Conservation (phyloP, 192 early-diverging fungal species). For the Umbelopsis ramanniana region DNA sequence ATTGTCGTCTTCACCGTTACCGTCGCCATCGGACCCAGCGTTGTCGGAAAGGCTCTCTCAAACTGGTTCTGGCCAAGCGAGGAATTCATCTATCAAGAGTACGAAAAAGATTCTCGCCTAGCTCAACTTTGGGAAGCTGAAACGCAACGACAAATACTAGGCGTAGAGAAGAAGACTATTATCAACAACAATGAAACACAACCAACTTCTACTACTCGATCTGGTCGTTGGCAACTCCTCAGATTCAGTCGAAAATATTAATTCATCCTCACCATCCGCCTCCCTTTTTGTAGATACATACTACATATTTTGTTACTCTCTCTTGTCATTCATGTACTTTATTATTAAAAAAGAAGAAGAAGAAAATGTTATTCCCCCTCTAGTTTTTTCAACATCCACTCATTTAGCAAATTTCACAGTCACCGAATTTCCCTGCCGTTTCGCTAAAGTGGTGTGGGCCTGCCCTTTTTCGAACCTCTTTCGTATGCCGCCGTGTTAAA, state of each 20-base stretch:
- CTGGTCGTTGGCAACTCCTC: background rate
- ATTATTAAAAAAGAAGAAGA: background rate
- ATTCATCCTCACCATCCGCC: background rate
- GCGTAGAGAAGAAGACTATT: constrained; percentile 17
- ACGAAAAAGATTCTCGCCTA: background rate
- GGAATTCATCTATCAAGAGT: background rate
- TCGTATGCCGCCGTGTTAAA: background rate
- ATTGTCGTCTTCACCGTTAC: constrained; percentile 58
- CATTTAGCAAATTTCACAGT: background rate
- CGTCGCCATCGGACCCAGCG: constrained; percentile 55
- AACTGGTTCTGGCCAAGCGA: constrained; percentile 8
- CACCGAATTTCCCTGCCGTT: background rate
- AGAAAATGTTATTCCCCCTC: background rate
- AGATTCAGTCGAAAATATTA: constrained; percentile 15
- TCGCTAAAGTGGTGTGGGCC: background rate
- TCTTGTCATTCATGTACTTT: background rate
- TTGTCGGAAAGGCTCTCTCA: constrained; percentile 47
- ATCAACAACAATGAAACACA: background rate
- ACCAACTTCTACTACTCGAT: background rate
- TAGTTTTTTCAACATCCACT: background rate
- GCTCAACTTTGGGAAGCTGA: constrained; percentile 15
- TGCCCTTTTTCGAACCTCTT: background rate
- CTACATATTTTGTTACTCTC: background rate
- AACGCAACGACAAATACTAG: background rate
- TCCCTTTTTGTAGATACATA: background rate